A percentile compares a stretch with the other conserved stretches of the same genome.
Conservation (phyloP, 148 eudicot genomes). For the Mesembryanthemum crystallinum region DNA sequence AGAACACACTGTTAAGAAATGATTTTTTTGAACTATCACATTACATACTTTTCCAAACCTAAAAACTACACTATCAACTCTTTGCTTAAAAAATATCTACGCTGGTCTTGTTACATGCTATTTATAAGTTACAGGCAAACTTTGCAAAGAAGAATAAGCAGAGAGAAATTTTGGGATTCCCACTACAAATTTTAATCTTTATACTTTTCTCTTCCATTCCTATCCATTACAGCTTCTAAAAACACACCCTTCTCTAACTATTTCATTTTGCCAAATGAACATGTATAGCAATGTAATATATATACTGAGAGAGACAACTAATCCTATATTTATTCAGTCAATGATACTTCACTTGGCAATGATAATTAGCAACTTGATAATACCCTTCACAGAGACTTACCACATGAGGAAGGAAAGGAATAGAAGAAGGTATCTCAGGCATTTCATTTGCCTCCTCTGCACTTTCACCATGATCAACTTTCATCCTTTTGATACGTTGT, state of each 20-base stretch:
- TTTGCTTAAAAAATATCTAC: too few relatives aligned
- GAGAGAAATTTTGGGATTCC: neutral
- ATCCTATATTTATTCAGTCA: neutral
- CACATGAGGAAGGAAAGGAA: slow-evolving; percentile 88
- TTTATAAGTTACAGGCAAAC: too few relatives aligned
- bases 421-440: slow-evolving; percentile 85
- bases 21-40: too few relatives aligned
- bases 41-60: too few relatives aligned
- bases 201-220: neutral
- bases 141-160: too few relatives aligned
- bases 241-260: neutral
- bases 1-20: too few relatives aligned
- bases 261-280: neutral
- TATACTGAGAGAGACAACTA: neutral
- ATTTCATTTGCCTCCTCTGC: slow-evolving; percentile 65
- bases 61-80: too few relatives aligned
- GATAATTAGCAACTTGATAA: neutral
- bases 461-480: slow-evolving; percentile 40
- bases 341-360: neutral
- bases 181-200: neutral
- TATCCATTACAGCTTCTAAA: neutral
- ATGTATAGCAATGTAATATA: neutral
- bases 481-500: slow-evolving; percentile 60
- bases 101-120: too few relatives aligned
- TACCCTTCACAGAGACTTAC: slow-evolving; percentile 38